These are phyloP conservation scores for Phytomonas francai DNA, from an alignment of 208 protist species.

Conservation along the genomic window DNA sequence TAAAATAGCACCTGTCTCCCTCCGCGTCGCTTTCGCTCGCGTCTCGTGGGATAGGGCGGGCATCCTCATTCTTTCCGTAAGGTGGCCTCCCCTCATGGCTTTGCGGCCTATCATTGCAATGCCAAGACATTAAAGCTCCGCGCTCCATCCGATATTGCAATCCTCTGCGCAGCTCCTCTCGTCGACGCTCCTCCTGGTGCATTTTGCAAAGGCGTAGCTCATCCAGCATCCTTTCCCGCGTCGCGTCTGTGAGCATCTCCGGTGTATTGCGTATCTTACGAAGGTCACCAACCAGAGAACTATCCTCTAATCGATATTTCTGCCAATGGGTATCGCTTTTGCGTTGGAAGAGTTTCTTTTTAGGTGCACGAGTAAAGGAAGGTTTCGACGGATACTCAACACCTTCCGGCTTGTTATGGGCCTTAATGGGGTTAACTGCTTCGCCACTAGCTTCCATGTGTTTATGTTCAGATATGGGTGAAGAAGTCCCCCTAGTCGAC, in stretches of 20 bases:
- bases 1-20: not conserved
- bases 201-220: slow-evolving; percentile 36
- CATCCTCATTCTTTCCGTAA: not conserved
- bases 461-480: not conserved
- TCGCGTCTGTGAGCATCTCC: slow-evolving; percentile 13
- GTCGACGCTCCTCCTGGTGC: slow-evolving; percentile 38
- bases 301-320: not conserved
- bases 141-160: not conserved
- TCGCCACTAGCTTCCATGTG: not conserved
- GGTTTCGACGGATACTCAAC: slow-evolving; percentile 62
- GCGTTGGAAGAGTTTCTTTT: slow-evolving; percentile 50
- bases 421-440: not conserved
- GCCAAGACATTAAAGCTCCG: not conserved
- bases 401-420: not conserved
- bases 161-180: slow-evolving; percentile 25
- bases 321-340: slow-evolving; percentile 11
- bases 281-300: not conserved
- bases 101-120: not conserved
- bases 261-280: not conserved
- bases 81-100: not conserved
- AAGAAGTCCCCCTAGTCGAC: too few species aligned
- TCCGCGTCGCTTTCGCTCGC: not conserved
- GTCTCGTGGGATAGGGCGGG: too few species aligned
- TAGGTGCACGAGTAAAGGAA: slow-evolving; percentile 52
- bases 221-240: slow-evolving; percentile 27